Conservation (phyloP, 257 asterid genomes). For the Solanum virginianum region DNA sequence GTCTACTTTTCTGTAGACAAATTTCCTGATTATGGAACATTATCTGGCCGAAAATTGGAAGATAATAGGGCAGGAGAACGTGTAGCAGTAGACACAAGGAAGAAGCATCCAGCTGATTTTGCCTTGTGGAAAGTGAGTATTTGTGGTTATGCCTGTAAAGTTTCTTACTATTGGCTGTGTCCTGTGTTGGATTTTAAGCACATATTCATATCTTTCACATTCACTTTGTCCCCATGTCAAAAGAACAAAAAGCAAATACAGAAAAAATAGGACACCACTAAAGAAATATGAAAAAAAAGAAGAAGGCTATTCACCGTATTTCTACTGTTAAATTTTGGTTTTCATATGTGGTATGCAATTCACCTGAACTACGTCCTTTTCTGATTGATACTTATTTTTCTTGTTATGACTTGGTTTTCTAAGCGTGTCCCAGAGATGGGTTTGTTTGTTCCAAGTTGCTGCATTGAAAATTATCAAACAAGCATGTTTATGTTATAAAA, state of each 20-base stretch:
- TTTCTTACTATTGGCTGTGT: neutral
- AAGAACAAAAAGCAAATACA: neutral
- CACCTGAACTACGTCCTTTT: neutral
- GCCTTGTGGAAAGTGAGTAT: conserved; percentile 89
- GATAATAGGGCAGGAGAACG: conserved; percentile 95
- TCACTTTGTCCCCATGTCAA: neutral
- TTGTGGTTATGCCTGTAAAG: neutral
- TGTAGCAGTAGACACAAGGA: conserved; percentile 85
- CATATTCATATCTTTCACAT: neutral
- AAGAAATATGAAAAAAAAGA: neutral
- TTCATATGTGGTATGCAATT: too few species aligned
- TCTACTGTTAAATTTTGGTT: neutral
- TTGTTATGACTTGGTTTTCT: neutral
- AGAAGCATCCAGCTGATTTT: conserved; percentile 91
- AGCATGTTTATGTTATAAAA: neutral
- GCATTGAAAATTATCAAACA: neutral
- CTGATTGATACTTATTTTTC: neutral
- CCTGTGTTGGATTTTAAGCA: neutral
- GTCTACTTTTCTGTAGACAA: conserved; percentile 91
- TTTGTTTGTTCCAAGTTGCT: neutral
- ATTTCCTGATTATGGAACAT: conserved; percentile 71
- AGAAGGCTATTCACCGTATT: neutral
- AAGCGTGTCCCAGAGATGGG: neutral
- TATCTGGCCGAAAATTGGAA: conserved; percentile 87
- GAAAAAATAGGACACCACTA: neutral